Percentiles rank a stretch among this genome's conserved stretches.
These are phyloP conservation scores for Syzygium grande DNA, from an alignment of 345 rosid genomes.

Conservation along the genomic window DNA sequence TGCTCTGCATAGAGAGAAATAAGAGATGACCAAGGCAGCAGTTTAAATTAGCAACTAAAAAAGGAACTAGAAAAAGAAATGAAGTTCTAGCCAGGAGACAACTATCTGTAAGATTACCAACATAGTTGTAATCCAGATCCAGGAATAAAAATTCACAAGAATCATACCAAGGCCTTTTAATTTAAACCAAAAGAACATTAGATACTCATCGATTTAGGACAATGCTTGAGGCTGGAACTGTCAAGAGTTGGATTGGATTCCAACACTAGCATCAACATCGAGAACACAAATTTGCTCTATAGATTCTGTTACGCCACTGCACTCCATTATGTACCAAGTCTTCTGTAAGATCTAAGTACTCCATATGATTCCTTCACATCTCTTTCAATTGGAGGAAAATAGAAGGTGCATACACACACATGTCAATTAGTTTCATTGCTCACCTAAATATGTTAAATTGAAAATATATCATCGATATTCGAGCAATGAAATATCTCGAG, in stretches of 20 bases:
- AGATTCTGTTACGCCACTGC: neutral
- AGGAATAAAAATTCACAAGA: neutral
- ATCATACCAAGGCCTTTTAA: neutral
- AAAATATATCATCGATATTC: neutral
- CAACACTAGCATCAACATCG: neutral
- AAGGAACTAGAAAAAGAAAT: neutral
- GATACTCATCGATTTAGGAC: neutral
- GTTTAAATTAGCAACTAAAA: neutral
- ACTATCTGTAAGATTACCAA: neutral
- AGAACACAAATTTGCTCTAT: neutral
- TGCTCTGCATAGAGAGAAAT: slow-evolving; percentile 44
- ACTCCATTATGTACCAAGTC: neutral
- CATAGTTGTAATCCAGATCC: neutral
- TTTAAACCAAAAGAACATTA: neutral
- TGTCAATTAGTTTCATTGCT: neutral
- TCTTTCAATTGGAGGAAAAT: neutral
- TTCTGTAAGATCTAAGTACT: neutral
- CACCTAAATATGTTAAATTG: neutral
- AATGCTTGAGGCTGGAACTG: neutral
- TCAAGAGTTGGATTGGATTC: neutral
- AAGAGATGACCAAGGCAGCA: neutral
- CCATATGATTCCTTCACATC: neutral
- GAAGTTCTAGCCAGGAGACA: neutral
- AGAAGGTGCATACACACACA: neutral
- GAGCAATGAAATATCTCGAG: neutral